Evolutionary conservation across 352 stramenopile genomes (phyloP).

Genomic region (Thalassiosira mediterranea): DNA sequence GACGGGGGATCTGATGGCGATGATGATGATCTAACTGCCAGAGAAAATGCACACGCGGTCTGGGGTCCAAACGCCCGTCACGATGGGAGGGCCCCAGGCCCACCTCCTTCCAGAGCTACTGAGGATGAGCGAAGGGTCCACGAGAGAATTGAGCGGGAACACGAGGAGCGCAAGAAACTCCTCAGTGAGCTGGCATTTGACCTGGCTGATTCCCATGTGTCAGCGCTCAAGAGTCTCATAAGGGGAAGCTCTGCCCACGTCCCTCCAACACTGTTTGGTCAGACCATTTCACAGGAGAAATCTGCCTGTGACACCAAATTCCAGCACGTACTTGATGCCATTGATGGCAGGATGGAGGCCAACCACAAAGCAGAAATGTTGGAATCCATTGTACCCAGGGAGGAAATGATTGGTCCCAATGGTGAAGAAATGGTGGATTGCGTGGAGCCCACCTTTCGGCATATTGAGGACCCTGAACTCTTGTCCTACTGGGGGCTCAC

Average conservation of each 20-base stretch:
- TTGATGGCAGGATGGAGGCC: slow-evolving; percentile 1
- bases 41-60: too few relatives aligned
- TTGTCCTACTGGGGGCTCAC: slow-evolving; percentile 37
- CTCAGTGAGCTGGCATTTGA: slow-evolving; percentile 15
- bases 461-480: slow-evolving; percentile 34
- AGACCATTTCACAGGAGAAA: slow-evolving; percentile 37
- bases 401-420: slow-evolving; percentile 10
- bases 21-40: too few relatives aligned
- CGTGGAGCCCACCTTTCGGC: slow-evolving; percentile 19
- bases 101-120: too few relatives aligned
- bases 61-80: too few relatives aligned
- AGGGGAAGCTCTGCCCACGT: slow-evolving; percentile 28
- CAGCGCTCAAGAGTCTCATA: slow-evolving; percentile 16
- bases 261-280: slow-evolving; percentile 25
- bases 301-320: slow-evolving; percentile 25
- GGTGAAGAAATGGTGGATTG: too few relatives aligned
- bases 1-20: too few relatives aligned
- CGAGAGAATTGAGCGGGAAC: background rate
- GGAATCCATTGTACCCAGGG: slow-evolving; percentile 1
- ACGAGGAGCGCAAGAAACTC: slow-evolving; percentile 15
- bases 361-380: too few relatives aligned
- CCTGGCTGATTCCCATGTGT: slow-evolving; percentile 23
- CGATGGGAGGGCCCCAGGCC: too few relatives aligned
- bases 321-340: background rate
- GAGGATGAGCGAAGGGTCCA: too few relatives aligned